Evolutionary conservation across 1,139 yeast genomes (phyloP).

Genomic region (Zygosaccharomyces sapae): DNA sequence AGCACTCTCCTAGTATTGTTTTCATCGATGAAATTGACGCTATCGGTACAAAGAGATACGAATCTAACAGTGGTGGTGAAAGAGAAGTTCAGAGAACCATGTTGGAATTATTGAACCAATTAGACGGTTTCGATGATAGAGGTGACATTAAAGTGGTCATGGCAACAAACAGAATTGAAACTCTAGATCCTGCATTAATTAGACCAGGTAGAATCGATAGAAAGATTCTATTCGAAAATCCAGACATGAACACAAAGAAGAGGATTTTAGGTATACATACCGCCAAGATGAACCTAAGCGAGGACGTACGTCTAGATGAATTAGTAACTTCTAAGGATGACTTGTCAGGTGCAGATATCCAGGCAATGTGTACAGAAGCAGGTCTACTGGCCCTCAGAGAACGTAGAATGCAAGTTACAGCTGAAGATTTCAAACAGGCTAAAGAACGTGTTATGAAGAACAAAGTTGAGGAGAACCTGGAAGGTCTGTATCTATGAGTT

Average conservation of each 20-base stretch:
- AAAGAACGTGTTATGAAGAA: conserved; percentile 96
- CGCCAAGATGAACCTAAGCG: conserved; percentile 84
- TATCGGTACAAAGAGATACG: conserved; percentile 95
- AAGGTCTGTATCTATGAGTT: conserved; percentile 75
- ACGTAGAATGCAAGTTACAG: conserved; percentile 97
- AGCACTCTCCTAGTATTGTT: conserved; percentile 95
- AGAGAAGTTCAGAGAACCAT: conserved; percentile 97
- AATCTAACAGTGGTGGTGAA: conserved; percentile 94
- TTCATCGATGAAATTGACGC: conserved; percentile 99
- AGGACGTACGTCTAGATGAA: conserved; percentile 88
- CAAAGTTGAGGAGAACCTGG: conserved; percentile 94
- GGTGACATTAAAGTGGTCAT: conserved; percentile 98
- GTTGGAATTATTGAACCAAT: conserved; percentile 93
- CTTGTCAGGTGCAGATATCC: conserved; percentile 95
- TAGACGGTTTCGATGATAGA: conserved; percentile 97
- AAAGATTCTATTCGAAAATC: conserved; percentile 93
- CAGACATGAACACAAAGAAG: conserved; percentile 88
- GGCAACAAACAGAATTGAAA: conserved; percentile 97
- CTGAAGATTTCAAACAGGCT: conserved; percentile 90
- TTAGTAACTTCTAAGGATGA: conserved; percentile 92
- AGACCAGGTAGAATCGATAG: conserved; percentile 99
- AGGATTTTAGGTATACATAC: conserved; percentile 93
- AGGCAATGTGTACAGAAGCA: conserved; percentile 97
- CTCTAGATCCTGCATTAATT: conserved; percentile 93
- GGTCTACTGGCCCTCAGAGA: conserved; percentile 94